phyloP scores from a whole-genome alignment of 305 asterid genomes.

The Fraxinus greggii region DNA sequence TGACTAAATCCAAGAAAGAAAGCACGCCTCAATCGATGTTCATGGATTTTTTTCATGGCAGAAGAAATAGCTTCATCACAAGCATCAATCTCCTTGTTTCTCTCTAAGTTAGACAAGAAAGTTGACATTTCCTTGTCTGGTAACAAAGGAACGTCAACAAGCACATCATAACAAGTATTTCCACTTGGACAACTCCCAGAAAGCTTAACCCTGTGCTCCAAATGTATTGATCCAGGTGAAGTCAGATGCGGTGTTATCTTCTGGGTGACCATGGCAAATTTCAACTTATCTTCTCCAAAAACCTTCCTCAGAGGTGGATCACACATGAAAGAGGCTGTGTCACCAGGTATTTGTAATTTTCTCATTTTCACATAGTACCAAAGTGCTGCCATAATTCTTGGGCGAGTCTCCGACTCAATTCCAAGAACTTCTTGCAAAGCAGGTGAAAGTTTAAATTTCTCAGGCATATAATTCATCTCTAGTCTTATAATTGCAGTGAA shows the following conservation, averaged over 20 bases:
- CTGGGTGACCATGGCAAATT: conserved; percentile 63
- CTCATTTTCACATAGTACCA: conserved; percentile 75
- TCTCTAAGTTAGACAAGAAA: conserved; percentile 54
- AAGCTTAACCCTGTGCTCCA: conserved; percentile 83
- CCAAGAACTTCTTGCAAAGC: conserved; percentile 80
- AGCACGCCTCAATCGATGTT: conserved; percentile 60
- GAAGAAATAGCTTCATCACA: conserved; percentile 68
- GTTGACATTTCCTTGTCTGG: conserved; percentile 50
- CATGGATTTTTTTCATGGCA: conserved; percentile 66
- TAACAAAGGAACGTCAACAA: conserved; percentile 69
- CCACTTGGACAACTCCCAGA: conserved; percentile 79
- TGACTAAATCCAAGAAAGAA: conserved; percentile 92
- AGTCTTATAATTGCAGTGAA: conserved; percentile 78
- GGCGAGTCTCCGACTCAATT: conserved; percentile 78
- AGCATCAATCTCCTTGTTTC: conserved; percentile 59
- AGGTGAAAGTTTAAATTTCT: conserved; percentile 70
- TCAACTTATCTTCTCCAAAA: conserved; percentile 86
- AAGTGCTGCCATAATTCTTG: conserved; percentile 64
- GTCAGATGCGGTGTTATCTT: conserved; percentile 68
- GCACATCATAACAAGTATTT: conserved; percentile 74
- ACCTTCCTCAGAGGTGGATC: conserved; percentile 76
- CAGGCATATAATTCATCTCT: conserved; percentile 84
- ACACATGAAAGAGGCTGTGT: conserved; percentile 71
- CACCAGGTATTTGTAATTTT: conserved; percentile 69
- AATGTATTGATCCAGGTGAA: conserved; percentile 78